A percentile compares a stretch with the other conserved stretches of the same genome.
These are phyloP conservation scores for Nakataea oryzae DNA, from an alignment of 2,329 filamentous ascomycete genomes.

Conservation along the genomic window DNA sequence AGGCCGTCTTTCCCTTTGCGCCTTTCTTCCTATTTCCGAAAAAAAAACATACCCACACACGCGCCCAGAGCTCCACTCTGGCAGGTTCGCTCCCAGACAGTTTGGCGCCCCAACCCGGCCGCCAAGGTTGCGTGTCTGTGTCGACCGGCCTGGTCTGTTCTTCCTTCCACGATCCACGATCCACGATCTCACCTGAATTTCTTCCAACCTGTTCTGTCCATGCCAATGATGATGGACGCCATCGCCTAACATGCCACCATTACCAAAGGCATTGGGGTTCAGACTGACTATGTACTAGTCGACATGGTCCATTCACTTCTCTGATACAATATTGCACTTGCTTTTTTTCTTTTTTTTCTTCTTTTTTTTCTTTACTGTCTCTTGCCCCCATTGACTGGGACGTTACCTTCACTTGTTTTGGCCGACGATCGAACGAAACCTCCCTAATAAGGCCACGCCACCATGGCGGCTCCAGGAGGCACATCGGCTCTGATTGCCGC, in stretches of 20 bases:
- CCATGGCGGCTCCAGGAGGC: slow-evolving; percentile 34
- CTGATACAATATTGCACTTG: slow-evolving; percentile 1
- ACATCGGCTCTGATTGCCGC: slow-evolving; percentile 40
- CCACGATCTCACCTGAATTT: neutral
- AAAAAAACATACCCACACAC: neutral
- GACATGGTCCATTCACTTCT: neutral
- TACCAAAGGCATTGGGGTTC: neutral
- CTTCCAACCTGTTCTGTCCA: neutral
- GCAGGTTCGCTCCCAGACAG: neutral
- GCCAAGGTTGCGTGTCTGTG: neutral
- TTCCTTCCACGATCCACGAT: slow-evolving; percentile 1
- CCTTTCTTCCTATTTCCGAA: neutral
- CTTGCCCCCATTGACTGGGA: slow-evolving; percentile 37
- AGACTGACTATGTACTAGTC: neutral
- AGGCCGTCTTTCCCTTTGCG: neutral
- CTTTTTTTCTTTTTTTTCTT: slow-evolving; percentile 11
- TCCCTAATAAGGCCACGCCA: slow-evolving; percentile 9
- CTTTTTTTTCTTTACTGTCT: slow-evolving; percentile 20
- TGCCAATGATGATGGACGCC: neutral
- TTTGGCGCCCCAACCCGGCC: neutral
- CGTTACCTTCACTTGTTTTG: slow-evolving; percentile 13
- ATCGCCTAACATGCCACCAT: neutral
- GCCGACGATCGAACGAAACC: slow-evolving; percentile 9
- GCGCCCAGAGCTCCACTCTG: neutral
- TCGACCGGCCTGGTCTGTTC: slow-evolving; percentile 3